phyloP scores from a whole-genome alignment of 116 monocot genomes.

The Posidonia oceanica region DNA sequence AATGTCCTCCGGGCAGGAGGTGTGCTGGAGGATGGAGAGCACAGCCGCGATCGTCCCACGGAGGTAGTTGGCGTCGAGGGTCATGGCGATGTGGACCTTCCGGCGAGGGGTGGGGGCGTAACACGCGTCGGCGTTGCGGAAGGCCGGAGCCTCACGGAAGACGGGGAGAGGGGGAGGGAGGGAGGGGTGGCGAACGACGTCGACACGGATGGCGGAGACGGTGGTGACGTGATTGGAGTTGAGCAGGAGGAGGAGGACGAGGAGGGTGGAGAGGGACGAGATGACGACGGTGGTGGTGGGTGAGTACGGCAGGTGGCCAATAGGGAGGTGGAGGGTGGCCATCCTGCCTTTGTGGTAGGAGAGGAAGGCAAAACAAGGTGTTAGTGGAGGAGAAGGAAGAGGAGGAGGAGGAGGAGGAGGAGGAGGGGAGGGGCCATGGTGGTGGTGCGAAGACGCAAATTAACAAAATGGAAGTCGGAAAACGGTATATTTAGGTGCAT shows the following conservation, averaged over 20 bases:
- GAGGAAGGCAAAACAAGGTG: no score
- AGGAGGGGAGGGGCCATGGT: no score
- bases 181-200: background rate
- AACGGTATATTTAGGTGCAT: no score
- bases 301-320: background rate
- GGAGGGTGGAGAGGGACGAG: background rate
- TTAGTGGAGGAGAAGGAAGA: no score
- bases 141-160: conserved; percentile 14
- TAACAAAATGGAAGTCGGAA: no score
- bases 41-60: conserved; percentile 19
- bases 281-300: background rate
- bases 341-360: conserved; percentile 6
- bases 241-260: conserved; percentile 8
- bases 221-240: background rate
- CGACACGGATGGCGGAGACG: conserved; percentile 2
- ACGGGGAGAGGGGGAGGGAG: background rate
- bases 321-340: conserved; percentile 3
- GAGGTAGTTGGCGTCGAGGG: conserved; percentile 25
- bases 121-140: conserved; percentile 18
- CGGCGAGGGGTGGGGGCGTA: no score
- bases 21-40: conserved; percentile 22
- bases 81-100: conserved; percentile 19
- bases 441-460: no score
- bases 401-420: no score
- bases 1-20: conserved; percentile 16